phyloP scores from a whole-genome alignment of 1,284 basidiomycete genomes.

The Leucoagaricus sp. region DNA sequence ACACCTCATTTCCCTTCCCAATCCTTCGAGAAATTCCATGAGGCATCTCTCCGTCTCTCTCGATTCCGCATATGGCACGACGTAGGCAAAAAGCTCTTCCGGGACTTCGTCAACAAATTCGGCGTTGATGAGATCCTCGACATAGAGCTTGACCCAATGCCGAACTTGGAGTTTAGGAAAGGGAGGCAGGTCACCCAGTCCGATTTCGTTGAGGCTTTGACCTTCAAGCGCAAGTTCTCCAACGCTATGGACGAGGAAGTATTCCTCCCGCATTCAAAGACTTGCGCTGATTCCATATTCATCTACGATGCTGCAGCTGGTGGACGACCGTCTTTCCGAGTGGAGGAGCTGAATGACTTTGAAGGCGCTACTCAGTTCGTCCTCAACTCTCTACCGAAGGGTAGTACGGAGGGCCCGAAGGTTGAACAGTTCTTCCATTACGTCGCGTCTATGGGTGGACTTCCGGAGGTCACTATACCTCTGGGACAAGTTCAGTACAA shows the following conservation, averaged over 20 bases:
- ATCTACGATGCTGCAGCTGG: slow-evolving; percentile 37
- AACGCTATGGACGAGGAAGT: slow-evolving; percentile 25
- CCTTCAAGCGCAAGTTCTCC: slow-evolving; percentile 25
- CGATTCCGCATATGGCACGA: slow-evolving; percentile 33
- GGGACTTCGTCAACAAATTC: slow-evolving; percentile 23
- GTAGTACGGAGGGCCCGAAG: slow-evolving; percentile 15
- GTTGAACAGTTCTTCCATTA: slow-evolving; percentile 32
- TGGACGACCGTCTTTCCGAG: slow-evolving; percentile 33
- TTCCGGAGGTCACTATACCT: slow-evolving; percentile 38
- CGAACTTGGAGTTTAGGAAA: slow-evolving; percentile 28
- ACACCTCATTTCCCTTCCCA: slow-evolving; percentile 28
- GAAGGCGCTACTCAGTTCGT: slow-evolving; percentile 29
- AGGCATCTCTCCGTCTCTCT: slow-evolving; percentile 30
- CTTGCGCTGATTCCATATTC: slow-evolving; percentile 35
- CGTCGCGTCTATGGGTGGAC: slow-evolving; percentile 35
- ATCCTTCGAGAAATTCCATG: slow-evolving; percentile 30
- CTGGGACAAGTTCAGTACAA: slow-evolving; percentile 35
- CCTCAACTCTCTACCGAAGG: slow-evolving; percentile 19
- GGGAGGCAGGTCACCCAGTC: slow-evolving; percentile 24
- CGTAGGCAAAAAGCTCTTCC: slow-evolving; percentile 31
- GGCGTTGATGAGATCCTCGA: slow-evolving; percentile 15
- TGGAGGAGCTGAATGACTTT: slow-evolving; percentile 32
- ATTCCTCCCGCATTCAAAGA: slow-evolving; percentile 27
- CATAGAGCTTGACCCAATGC: slow-evolving; percentile 32
- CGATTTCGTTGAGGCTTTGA: slow-evolving; percentile 28